A percentile compares a stretch with the other conserved stretches of the same genome.
These are phyloP conservation scores for Hydrangea macrophylla DNA, from an alignment of 148 eudicot genomes.

Conservation along the genomic window DNA sequence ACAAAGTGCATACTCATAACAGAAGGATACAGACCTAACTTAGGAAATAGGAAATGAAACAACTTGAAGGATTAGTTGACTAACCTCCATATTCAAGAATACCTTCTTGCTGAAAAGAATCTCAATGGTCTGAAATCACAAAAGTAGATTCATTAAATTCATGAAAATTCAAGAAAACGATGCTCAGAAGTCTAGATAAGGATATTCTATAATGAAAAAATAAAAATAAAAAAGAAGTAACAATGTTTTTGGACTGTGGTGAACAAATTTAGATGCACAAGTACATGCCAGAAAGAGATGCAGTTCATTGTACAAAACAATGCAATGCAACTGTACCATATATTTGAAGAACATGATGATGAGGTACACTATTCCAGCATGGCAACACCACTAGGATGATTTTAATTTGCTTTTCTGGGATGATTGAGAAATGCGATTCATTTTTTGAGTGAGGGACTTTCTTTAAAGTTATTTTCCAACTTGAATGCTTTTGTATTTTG, in stretches of 20 bases:
- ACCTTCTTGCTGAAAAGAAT: slow-evolving; percentile 78
- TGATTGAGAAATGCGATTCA: neutral
- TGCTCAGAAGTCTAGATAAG: neutral
- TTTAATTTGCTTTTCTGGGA: neutral
- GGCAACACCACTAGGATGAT: neutral
- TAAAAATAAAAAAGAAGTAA: neutral
- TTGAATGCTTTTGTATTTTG: no score
- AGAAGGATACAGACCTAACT: no score
- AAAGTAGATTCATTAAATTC: slow-evolving; percentile 11
- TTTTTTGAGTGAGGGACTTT: no score
- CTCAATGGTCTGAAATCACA: slow-evolving; percentile 79
- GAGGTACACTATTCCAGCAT: neutral
- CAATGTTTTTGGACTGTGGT: neutral
- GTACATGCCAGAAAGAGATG: neutral
- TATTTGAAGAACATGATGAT: neutral
- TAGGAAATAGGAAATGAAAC: neutral
- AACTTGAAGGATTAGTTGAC: slow-evolving; percentile 15
- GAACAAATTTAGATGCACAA: neutral
- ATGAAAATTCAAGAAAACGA: slow-evolving; percentile 13
- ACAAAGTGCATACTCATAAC: no score
- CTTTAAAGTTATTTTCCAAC: no score
- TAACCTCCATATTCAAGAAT: slow-evolving; percentile 85
- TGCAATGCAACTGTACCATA: neutral
- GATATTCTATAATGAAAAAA: neutral
- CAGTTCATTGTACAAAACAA: neutral